Evolutionary conservation across 108 stramenopile species (phyloP), one percentile per base, ranked within the genome.

Genomic region (Nitzschia sp.): DNA sequence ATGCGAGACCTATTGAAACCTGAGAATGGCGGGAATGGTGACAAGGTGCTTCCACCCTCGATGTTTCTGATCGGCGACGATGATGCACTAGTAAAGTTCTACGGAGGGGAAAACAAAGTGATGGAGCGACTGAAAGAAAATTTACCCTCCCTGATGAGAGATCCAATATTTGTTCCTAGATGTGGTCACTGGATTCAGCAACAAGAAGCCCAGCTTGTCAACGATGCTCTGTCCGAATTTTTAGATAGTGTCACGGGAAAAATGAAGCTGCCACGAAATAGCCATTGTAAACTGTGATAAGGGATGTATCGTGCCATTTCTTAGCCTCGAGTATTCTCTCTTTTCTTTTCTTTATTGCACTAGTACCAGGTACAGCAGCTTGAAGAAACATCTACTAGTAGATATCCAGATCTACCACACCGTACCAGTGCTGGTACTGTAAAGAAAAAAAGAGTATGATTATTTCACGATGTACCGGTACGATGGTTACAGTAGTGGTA

Each of bases 111-210:
- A 54, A 53, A 56, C 27, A 6, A 22, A 45, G 35, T 66, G 4
- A 45, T n/a, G 1, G 25, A 54, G 25, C 58, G 58, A n/a, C 25
- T 52, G 16, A 17, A 52, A 48, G 57, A 47, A 38, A 32, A 60
- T 57, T 47, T 68, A 19, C 26, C 46, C 13, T 27, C 38, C 17
- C 32, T 66, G 32, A 66, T 25, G 2, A 19, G 64, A 1, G 27
- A 56, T 6, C 59, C 58, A 2, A 46, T 69, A 4, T 56, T 71
- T 35, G 21, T 73, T 27, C 55, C 55, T 3, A 53, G 38, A 45
- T 63, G 54, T 34, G 66, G 73, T 38, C 73, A 75, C 41, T 75
- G 73, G 73, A 58, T 75, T 58, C 73, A 75, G 32, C 58, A 60
- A 50, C 58, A 75, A 22, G 32, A n/a, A 13, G 16, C 17, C 4